Evolutionary conservation across 805 yeast genomes (phyloP).

Genomic region (Scheffersomyces stipitis): DNA sequence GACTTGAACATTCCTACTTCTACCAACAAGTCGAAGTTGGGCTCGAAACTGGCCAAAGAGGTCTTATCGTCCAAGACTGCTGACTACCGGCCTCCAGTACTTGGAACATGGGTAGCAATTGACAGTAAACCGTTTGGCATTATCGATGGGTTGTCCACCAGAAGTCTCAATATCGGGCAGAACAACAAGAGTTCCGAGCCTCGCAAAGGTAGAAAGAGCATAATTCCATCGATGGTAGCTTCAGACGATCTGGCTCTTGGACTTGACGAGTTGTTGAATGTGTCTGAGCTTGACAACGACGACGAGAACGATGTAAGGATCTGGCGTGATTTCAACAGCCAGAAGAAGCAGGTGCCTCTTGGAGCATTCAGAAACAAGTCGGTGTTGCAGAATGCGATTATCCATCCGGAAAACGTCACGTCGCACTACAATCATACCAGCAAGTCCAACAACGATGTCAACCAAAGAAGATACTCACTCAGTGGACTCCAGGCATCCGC

Average conservation of each 20-base stretch:
- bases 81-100: conserved; percentile 84
- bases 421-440: conserved; percentile 26
- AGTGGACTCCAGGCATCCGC: conserved; percentile 2
- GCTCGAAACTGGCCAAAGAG: conserved; percentile 87
- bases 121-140: conserved; percentile 84
- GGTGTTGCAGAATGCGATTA: conserved; percentile 26
- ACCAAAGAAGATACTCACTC: conserved; percentile 22
- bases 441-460: conserved; percentile 26
- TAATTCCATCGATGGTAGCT: conserved; percentile 1
- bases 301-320: conserved; percentile 56
- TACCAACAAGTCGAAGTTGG: conserved; percentile 48
- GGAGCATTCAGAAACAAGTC: conserved; percentile 87
- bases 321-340: conserved; percentile 46
- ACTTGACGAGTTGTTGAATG: conserved; percentile 81
- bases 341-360: conserved; percentile 62
- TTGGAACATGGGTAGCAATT: conserved; percentile 89
- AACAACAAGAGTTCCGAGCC: conserved; percentile 12
- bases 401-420: conserved; percentile 21
- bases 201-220: conserved; percentile 12
- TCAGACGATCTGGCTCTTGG: conserved; percentile 41
- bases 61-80: conserved; percentile 84
- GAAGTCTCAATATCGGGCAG: conserved; percentile 53
- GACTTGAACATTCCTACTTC: conserved; percentile 71
- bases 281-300: conserved; percentile 79
- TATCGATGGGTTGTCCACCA: conserved; percentile 89